Evolutionary conservation across 148 eudicot species (phyloP).

Genomic region (Rhododendron williamsianum): DNA sequence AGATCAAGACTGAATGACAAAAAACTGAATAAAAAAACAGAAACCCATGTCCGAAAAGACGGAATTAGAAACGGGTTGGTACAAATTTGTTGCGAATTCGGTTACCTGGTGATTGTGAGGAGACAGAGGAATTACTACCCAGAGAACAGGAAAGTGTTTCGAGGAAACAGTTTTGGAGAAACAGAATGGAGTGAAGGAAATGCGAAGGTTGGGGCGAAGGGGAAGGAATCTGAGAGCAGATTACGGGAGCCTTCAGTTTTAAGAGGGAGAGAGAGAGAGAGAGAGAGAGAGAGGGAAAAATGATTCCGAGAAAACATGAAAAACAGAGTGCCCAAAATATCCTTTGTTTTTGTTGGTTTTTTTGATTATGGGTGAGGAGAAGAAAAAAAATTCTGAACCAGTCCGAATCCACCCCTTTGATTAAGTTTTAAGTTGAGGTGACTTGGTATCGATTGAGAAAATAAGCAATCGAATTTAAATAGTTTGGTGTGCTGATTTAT

Average conservation of each 20-base stretch:
- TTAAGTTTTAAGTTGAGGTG: neutral
- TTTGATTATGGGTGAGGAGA: neutral
- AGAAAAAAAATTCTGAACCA: neutral
- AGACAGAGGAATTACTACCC: neutral
- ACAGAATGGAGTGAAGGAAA: neutral
- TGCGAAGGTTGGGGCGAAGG: neutral
- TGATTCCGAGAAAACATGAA: neutral
- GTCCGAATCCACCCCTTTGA: neutral
- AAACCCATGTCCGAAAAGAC: neutral
- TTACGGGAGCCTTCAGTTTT: neutral
- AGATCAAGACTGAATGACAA: neutral
- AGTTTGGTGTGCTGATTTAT: neutral
- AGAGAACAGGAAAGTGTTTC: neutral
- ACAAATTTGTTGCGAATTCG: neutral
- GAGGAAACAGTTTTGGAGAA: neutral
- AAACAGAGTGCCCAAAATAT: neutral
- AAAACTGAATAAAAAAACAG: neutral
- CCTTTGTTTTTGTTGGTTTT: neutral
- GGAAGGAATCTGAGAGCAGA: slow-evolving; percentile 11
- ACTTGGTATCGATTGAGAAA: neutral
- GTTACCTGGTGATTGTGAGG: neutral
- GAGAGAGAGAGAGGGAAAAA: neutral
- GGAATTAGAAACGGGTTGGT: neutral
- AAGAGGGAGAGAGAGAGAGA: neutral
- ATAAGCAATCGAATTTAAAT: neutral